Evolutionary conservation across 2,329 filamentous ascomycete genomes (phyloP).

Genomic region (Calonectria montana): DNA sequence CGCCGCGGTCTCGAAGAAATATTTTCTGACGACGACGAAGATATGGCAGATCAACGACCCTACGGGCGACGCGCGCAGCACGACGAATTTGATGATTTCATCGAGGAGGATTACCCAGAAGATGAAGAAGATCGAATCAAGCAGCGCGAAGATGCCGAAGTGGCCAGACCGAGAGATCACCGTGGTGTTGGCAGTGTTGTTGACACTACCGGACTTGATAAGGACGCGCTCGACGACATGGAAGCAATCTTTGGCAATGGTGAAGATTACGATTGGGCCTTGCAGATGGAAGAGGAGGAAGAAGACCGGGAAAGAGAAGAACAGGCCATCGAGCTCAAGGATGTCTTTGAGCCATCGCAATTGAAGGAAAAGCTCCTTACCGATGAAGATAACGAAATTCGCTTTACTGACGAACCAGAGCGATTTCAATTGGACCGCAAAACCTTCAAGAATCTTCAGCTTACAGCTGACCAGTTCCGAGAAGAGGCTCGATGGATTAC

Average conservation of each 20-base stretch:
- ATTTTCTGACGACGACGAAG: conserved; percentile 94
- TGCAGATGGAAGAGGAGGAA: conserved; percentile 88
- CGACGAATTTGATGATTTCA: conserved; percentile 94
- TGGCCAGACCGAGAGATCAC: conserved; percentile 80
- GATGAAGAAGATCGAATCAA: conserved; percentile 83
- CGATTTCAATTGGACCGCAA: conserved; percentile 93
- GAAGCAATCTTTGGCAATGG: conserved; percentile 95
- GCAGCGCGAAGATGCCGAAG: conserved; percentile 87
- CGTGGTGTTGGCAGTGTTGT: conserved; percentile 76
- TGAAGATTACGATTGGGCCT: conserved; percentile 94
- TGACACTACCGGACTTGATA: conserved; percentile 87
- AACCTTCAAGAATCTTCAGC: conserved; percentile 83
- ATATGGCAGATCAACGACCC: conserved; percentile 66
- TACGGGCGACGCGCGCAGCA: conserved; percentile 69
- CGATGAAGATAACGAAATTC: conserved; percentile 93
- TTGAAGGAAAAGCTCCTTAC: conserved; percentile 94
- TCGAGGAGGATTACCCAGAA: conserved; percentile 93
- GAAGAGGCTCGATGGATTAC: conserved; percentile 95
- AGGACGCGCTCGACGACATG: conserved; percentile 95
- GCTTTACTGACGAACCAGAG: conserved; percentile 89
- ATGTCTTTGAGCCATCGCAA: conserved; percentile 97
- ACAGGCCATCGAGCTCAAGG: conserved; percentile 90
- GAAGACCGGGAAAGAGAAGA: conserved; percentile 83
- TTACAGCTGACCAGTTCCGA: conserved; percentile 85
- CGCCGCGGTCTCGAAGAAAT: conserved; percentile 88